Base-by-base conservation (phyloP, 1,284 basidiomycete species). In the Earliella scabrosa region DNA sequence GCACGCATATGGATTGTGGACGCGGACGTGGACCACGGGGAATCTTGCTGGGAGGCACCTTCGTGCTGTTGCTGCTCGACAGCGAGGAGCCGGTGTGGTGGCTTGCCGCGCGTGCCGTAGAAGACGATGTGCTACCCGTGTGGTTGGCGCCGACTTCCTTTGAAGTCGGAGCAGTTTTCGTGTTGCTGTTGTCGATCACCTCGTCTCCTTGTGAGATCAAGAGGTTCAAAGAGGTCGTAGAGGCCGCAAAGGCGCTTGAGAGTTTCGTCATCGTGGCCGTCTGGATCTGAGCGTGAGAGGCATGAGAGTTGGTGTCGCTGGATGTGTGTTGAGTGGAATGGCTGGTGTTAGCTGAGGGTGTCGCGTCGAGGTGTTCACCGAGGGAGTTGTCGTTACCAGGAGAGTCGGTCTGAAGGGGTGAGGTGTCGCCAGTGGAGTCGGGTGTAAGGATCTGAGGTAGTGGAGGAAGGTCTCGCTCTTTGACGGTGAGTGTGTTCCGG, bases 1-100 rank as follows among this genome's bases (percentile, higher is more conserved):
- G 50, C 23, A 20, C 49, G 36, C 48, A 38, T 8, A 34, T 31
- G 18, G 61, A 60, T 2, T 39, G 32, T 6, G 67, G 63, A 10
- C 54, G 59, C 0, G 68, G 64, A 8, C 68, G 64, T 6, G 68
- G 68, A 1, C 68, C 68, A 23, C 64, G 64, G 14, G 67, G 68
- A 38, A 69, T 62, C 36, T 53, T 54, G 47, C 57, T 62, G 1
- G 57, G 57, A 5, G 60, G 54, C 0, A 52, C 31, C 18, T 49
- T 57, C 24, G 18, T 44, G 45, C 54, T 62, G 45, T 35, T 48
- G 39, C 46, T 46, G 29, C 46, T 55, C 6, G 54, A 52, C 10
- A 45, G 21, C 29, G 60, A 59, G 3, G 60, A 57, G 34, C 57
- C 60, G n/a, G 60, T 59, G 16, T 45, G 39, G 20, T 57, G 60